Conservation (phyloP, 176 grass and related monocot species). For the Ampelocalamus luodianensis region DNA sequence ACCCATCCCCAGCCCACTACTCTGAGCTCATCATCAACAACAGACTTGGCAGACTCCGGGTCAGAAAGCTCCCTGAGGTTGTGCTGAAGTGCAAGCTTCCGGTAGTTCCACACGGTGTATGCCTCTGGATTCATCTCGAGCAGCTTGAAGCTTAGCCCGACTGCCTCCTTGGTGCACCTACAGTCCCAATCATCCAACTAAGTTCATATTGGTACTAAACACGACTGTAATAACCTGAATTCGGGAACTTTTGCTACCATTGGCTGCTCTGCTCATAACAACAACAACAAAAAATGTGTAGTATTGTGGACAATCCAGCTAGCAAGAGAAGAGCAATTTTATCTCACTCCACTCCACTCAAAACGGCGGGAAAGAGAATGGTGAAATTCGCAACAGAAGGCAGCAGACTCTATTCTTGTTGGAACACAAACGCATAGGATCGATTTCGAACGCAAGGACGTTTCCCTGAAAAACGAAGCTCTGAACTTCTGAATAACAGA, state of each 20-base stretch:
- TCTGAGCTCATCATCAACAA: conserved; percentile 73
- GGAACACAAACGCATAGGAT: no score
- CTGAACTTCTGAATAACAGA: no score
- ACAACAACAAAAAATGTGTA: no score
- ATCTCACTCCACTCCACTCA: no score
- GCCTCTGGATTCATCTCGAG: conserved; percentile 91
- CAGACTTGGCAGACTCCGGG: conserved; percentile 57
- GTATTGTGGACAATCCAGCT: no score
- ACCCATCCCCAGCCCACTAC: no score
- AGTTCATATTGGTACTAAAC: neutral
- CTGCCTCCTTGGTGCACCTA: conserved; percentile 84
- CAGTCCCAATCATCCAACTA: neutral
- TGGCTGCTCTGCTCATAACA: neutral
- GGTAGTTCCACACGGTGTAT: conserved; percentile 87
- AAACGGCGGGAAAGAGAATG: neutral
- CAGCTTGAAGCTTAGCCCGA: conserved; percentile 78
- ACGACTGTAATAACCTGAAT: neutral
- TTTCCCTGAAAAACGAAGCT: no score
- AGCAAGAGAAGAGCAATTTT: no score
- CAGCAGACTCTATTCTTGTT: neutral
- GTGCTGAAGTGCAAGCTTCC: conserved; percentile 77
- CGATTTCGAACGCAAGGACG: no score
- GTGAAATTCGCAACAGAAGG: neutral
- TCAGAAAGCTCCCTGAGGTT: conserved; percentile 67
- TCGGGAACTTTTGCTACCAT: neutral